These are phyloP conservation scores for Conringia planisiliqua DNA, from an alignment of 345 rosid genomes.

Conservation along the genomic window DNA sequence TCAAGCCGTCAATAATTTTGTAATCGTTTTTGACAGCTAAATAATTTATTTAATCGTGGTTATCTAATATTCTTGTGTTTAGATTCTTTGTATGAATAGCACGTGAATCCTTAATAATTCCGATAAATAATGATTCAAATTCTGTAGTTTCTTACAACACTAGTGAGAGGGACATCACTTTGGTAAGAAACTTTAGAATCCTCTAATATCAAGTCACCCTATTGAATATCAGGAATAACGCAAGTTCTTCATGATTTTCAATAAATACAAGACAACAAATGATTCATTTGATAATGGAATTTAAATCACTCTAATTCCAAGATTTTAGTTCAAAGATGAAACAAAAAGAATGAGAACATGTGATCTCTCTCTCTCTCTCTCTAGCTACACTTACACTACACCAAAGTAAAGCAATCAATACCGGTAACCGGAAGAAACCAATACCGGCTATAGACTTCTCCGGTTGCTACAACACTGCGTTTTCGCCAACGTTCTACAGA, in stretches of 20 bases:
- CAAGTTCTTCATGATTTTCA: background rate
- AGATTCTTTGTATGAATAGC: background rate
- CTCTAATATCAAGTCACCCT: background rate
- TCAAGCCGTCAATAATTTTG: background rate
- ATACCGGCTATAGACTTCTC: background rate
- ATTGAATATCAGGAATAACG: background rate
- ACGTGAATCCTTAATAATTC: slow-evolving; percentile 7
- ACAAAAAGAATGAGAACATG: slow-evolving; percentile 19
- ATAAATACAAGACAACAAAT: background rate
- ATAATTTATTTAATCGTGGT: background rate
- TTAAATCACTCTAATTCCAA: slow-evolving; percentile 6
- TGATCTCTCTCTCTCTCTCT: slow-evolving; percentile 7
- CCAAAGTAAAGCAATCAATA: slow-evolving; percentile 14
- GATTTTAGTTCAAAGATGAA: slow-evolving; percentile 1
- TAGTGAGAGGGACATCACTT: too few species aligned
- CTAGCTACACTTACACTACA: slow-evolving; percentile 20
- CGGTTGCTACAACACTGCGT: slow-evolving; percentile 18
- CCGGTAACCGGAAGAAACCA: background rate
- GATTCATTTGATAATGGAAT: background rate
- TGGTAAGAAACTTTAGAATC: background rate
- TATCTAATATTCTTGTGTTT: background rate
- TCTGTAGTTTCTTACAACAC: background rate
- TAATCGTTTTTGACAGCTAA: background rate
- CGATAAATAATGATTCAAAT: background rate
- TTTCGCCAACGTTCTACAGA: slow-evolving; percentile 7